Conservation (phyloP, 164 flowering plant genomes). For the Tinospora cordifolia region DNA sequence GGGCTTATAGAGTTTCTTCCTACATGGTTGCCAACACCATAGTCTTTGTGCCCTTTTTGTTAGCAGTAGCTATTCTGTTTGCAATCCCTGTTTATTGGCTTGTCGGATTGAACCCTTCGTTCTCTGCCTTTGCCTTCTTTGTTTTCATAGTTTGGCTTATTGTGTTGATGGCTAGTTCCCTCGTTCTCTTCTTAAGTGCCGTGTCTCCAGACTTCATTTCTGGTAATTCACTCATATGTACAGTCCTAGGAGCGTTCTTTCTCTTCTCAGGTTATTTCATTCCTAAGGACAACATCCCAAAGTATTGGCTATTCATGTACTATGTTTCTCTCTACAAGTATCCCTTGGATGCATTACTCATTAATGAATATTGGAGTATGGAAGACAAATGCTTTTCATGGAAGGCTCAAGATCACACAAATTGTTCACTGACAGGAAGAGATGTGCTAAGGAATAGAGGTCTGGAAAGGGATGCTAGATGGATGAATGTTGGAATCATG, state of each 20-base stretch:
- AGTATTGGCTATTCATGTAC: slow-evolving; percentile 85
- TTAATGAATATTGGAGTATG: slow-evolving; percentile 86
- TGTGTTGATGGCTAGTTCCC: slow-evolving; percentile 82
- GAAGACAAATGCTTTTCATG: slow-evolving; percentile 58
- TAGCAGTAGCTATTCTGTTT: slow-evolving; percentile 61
- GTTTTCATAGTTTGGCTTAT: slow-evolving; percentile 77
- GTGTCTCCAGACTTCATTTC: slow-evolving; percentile 83
- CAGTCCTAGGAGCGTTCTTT: slow-evolving; percentile 66
- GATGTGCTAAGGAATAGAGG: slow-evolving; percentile 76
- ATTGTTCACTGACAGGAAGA: slow-evolving; percentile 62
- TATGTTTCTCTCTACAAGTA: slow-evolving; percentile 88
- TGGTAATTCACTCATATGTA: slow-evolving; percentile 71
- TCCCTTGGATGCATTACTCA: slow-evolving; percentile 70
- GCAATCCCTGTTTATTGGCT: slow-evolving; percentile 69
- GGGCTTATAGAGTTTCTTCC: slow-evolving; percentile 75
- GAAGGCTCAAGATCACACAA: slow-evolving; percentile 37
- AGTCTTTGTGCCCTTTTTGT: slow-evolving; percentile 77
- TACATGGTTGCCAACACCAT: slow-evolving; percentile 80
- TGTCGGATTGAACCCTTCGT: slow-evolving; percentile 76
- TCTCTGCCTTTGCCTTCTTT: slow-evolving; percentile 73
- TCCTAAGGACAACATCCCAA: slow-evolving; percentile 63
- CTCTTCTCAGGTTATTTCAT: slow-evolving; percentile 98
- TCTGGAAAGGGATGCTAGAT: slow-evolving; percentile 59
- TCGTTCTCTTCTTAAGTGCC: slow-evolving; percentile 83
- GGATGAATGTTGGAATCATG: slow-evolving; percentile 87